These are phyloP conservation scores for Globisporangium mamillatum DNA, from an alignment of 352 stramenopile genomes.

Conservation along the genomic window DNA sequence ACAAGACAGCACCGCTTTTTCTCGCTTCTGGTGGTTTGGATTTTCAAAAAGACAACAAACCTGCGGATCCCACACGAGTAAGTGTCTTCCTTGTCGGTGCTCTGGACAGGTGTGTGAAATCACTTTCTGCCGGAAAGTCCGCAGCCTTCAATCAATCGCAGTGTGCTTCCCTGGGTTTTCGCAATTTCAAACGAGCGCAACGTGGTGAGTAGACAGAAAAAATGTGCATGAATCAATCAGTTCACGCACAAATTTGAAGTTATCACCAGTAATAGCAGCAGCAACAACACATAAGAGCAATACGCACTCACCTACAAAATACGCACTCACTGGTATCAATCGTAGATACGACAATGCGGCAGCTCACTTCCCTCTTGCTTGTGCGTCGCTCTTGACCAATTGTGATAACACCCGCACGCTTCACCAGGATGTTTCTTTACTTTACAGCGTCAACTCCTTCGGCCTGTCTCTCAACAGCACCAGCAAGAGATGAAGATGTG, in stretches of 20 bases:
- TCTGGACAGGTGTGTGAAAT: background rate
- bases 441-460: background rate
- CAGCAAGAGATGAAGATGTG: background rate
- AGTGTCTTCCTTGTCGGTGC: background rate
- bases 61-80: background rate
- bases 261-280: background rate
- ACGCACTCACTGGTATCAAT: background rate
- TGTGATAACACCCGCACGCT: background rate
- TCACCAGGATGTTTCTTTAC: background rate
- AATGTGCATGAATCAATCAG: background rate
- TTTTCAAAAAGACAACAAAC: background rate
- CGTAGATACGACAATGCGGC: background rate
- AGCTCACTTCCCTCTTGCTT: background rate
- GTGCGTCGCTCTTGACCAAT: background rate
- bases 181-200: background rate
- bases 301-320: background rate
- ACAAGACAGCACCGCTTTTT: background rate
- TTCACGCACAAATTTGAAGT: background rate
- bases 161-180: background rate
- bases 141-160: background rate
- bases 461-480: background rate
- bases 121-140: conserved; percentile 7
- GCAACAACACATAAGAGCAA: background rate
- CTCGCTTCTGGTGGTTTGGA: background rate
- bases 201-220: background rate